Percentiles rank a stretch among this genome's conserved stretches.
These are phyloP conservation scores for Porogramme epimiltina DNA, from an alignment of 1,284 basidiomycete genomes.

Conservation along the genomic window DNA sequence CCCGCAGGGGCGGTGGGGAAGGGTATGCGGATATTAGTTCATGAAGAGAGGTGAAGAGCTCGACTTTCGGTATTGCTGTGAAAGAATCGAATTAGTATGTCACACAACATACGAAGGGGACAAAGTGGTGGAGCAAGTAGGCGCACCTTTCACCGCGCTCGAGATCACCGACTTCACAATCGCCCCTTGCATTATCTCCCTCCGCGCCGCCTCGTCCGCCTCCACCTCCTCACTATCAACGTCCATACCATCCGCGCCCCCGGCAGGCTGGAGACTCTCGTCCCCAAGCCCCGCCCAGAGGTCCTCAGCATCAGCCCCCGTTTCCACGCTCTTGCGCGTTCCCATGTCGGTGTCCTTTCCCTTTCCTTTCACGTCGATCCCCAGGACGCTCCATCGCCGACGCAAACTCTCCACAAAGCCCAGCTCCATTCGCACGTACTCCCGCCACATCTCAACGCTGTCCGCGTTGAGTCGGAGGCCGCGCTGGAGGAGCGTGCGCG, in stretches of 20 bases:
- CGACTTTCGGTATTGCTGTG: slow-evolving; percentile 58
- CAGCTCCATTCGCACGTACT: slow-evolving; percentile 91
- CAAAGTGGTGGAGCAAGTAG: slow-evolving; percentile 2
- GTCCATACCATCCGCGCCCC: slow-evolving; percentile 43
- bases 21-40: slow-evolving; percentile 57
- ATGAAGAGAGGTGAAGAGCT: slow-evolving; percentile 61
- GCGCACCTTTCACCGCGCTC: slow-evolving; percentile 65
- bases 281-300: slow-evolving; percentile 29
- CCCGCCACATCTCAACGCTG: slow-evolving; percentile 78
- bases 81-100: slow-evolving; percentile 6
- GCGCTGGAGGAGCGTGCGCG: slow-evolving; percentile 83
- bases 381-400: slow-evolving; percentile 80
- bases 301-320: slow-evolving; percentile 17
- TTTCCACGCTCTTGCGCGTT: slow-evolving; percentile 22
- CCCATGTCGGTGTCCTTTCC: slow-evolving; percentile 25
- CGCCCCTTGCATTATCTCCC: slow-evolving; percentile 67
- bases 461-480: slow-evolving; percentile 79
- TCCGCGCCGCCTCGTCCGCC: slow-evolving; percentile 52
- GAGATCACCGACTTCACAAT: slow-evolving; percentile 71
- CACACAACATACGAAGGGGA: not conserved
- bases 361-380: slow-evolving; percentile 46
- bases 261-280: slow-evolving; percentile 30
- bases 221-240: slow-evolving; percentile 43
- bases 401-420: slow-evolving; percentile 86
- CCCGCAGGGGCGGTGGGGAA: slow-evolving; percentile 47